These are phyloP conservation scores for Marasmius fiardii DNA, from an alignment of 1,284 basidiomycete genomes.

Conservation along the genomic window DNA sequence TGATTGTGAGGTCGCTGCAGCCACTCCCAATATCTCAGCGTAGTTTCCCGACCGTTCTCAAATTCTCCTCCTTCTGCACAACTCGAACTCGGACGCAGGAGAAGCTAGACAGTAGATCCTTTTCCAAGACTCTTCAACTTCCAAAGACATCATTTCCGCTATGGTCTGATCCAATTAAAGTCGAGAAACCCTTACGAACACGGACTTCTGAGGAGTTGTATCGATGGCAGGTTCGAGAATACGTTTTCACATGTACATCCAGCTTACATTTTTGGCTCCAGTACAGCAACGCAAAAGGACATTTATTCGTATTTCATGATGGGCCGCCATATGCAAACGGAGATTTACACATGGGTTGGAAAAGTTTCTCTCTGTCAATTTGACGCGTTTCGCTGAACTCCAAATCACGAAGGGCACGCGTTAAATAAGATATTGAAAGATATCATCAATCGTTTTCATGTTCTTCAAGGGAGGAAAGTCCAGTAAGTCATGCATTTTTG, in stretches of 20 bases:
- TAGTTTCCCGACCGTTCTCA: constrained; percentile 38
- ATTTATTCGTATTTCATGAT: constrained; percentile 87
- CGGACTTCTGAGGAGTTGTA: constrained; percentile 82
- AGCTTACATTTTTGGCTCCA: constrained; percentile 24
- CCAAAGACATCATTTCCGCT: constrained; percentile 85
- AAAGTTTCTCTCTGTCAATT: not conserved
- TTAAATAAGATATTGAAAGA: constrained; percentile 98
- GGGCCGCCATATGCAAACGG: constrained; percentile 99
- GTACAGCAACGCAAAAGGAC: constrained; percentile 62
- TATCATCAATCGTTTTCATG: constrained; percentile 89
- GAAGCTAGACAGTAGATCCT: constrained; percentile 29
- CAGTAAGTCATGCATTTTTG: constrained; percentile 53
- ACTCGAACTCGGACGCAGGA: not conserved
- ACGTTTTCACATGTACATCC: too few relatives aligned
- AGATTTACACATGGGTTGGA: constrained; percentile 87
- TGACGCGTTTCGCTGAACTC: not conserved
- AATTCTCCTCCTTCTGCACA: not conserved
- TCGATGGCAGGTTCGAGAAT: constrained; percentile 84
- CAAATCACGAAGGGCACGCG: constrained; percentile 72
- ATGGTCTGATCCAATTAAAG: constrained; percentile 65
- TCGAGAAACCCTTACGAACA: constrained; percentile 57
- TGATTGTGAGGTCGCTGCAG: constrained; percentile 1
- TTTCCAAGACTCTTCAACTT: constrained; percentile 68
- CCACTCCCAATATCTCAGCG: constrained; percentile 9
- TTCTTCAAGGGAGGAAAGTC: constrained; percentile 76